Evolutionary conservation across 2,329 filamentous ascomycete genomes (phyloP).

Genomic region (Nothophaeocryptopus gaeumannii): DNA sequence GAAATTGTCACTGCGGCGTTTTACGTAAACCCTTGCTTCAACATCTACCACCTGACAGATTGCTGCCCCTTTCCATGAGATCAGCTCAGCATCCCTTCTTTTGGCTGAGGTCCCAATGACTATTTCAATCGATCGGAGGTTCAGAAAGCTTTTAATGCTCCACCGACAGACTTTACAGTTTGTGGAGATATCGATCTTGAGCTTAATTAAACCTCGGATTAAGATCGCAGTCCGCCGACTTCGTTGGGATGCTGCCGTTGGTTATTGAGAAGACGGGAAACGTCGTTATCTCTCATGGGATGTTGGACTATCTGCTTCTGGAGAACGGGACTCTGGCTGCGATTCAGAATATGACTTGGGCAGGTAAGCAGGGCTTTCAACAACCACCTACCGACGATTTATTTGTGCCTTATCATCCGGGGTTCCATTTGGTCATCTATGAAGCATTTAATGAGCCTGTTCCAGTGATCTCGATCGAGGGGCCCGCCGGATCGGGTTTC

Average conservation of each 20-base stretch:
- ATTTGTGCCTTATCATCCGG: constrained; percentile 25
- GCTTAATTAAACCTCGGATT: background rate
- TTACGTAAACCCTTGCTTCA: constrained; percentile 34
- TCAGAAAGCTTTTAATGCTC: constrained; percentile 35
- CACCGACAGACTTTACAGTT: constrained; percentile 25
- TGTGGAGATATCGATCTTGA: constrained; percentile 26
- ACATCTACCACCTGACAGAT: constrained; percentile 32
- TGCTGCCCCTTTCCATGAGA: constrained; percentile 28
- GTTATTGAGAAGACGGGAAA: constrained; percentile 34
- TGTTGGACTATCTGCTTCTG: constrained; percentile 27
- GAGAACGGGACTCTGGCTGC: constrained; percentile 28
- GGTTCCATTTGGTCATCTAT: background rate
- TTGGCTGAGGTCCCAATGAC: constrained; percentile 6
- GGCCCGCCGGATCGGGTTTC: constrained; percentile 23
- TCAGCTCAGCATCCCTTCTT: constrained; percentile 11
- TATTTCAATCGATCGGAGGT: constrained; percentile 37
- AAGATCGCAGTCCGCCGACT: constrained; percentile 1
- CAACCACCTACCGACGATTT: constrained; percentile 21
- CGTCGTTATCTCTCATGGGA: constrained; percentile 30
- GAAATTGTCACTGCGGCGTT: constrained; percentile 31
- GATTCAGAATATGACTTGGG: constrained; percentile 34
- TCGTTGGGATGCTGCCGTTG: background rate
- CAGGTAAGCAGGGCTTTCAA: constrained; percentile 30
- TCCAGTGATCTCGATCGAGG: background rate
- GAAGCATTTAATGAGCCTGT: background rate